phyloP scores from a whole-genome alignment of 2,329 filamentous ascomycete genomes.

The Sporothrix inflata region DNA sequence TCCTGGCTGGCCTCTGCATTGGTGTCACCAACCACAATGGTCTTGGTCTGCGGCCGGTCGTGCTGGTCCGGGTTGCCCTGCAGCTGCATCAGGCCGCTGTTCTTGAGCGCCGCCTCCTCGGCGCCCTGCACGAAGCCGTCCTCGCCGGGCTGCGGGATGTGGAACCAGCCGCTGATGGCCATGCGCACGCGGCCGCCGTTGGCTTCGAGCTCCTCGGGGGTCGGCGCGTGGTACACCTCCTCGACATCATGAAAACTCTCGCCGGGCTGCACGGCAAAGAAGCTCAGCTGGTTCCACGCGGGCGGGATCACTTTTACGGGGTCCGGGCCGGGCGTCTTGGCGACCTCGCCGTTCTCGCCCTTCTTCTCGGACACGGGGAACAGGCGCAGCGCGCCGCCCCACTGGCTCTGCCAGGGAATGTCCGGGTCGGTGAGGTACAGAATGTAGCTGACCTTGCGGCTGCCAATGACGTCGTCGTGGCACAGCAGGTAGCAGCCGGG shows the following conservation, averaged over 20 bases:
- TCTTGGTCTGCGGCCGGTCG: conserved; percentile 72
- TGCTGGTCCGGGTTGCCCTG: conserved; percentile 90
- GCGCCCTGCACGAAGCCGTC: conserved; percentile 87
- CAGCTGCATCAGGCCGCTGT: conserved; percentile 89
- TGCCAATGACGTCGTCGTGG: conserved; percentile 99
- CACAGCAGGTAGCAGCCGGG: conserved; percentile 94
- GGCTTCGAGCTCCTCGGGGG: conserved; percentile 60
- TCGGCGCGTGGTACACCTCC: conserved; percentile 81
- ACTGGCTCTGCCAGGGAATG: conserved; percentile 83
- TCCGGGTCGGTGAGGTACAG: conserved; percentile 94
- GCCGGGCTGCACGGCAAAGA: conserved; percentile 98
- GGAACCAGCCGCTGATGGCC: conserved; percentile 99
- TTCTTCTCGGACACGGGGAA: conserved; percentile 72
- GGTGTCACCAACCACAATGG: conserved; percentile 47
- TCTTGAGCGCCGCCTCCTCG: conserved; percentile 84
- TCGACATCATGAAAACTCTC: conserved; percentile 99
- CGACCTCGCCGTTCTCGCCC: conserved; percentile 71
- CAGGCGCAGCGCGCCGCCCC: conserved; percentile 88
- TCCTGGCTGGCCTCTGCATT: conserved; percentile 34
- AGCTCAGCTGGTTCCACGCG: conserved; percentile 95
- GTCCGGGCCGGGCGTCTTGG: conserved; percentile 79
- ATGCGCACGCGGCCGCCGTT: conserved; percentile 83
- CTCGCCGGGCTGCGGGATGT: conserved; percentile 93
- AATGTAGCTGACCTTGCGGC: conserved; percentile 92
- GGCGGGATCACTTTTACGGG: conserved; percentile 83